Base-by-base conservation (phyloP, 352 stramenopile genomes). In the Globisporangium middletonii region DNA sequence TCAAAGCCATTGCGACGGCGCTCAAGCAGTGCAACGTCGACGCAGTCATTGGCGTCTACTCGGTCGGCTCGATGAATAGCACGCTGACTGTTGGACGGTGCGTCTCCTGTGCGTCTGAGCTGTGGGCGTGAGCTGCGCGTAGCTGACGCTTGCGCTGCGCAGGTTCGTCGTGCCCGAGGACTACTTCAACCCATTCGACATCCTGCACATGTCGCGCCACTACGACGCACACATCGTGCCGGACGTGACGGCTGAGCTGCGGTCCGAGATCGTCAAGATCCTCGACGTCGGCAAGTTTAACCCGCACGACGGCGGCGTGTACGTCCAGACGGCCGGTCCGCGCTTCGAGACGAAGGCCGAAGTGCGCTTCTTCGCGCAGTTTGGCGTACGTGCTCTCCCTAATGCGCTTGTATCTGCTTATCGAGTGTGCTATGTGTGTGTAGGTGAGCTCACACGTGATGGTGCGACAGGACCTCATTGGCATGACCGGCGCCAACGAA, bases 301-400 rank as follows among this genome's bases (percentile, higher is more conserved):
- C 19, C 74, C 79, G 41, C 69, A 88, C 55, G 76, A 91, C 43
- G 84, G 80, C 38, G 87, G 87, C 53, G 79, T 92, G 15, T 96
- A 96, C 71, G 79, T 95, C 49, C 88, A 96, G 70, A 88, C 81
- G 33, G 67, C 75, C 0, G 88, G 88, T 2, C 88, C 88, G 38
- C 84, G 88, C 59, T 95, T 96, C 61, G 88, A 96, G 69, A 96
- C 88, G 53, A 95, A 95, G 71, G 78, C 88, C 13, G 88, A 96
- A 67, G 86, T 96, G 72, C 83, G 83, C 49, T 94, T 93, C 68
- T 92, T 95, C 55, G 71, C 83, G 28, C 80, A 93, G 63, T 92
- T 88, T 47, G 88, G 86, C 9, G 71, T 79, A 63, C 48, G 60
- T 59, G 6, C 43, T 18, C 16, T 33, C 9, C 2, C 7, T 33